A percentile compares a stretch with the other conserved stretches of the same genome.
phyloP scores from a whole-genome alignment of 441 rosid genomes.

The Pelargonium fulgidum region DNA sequence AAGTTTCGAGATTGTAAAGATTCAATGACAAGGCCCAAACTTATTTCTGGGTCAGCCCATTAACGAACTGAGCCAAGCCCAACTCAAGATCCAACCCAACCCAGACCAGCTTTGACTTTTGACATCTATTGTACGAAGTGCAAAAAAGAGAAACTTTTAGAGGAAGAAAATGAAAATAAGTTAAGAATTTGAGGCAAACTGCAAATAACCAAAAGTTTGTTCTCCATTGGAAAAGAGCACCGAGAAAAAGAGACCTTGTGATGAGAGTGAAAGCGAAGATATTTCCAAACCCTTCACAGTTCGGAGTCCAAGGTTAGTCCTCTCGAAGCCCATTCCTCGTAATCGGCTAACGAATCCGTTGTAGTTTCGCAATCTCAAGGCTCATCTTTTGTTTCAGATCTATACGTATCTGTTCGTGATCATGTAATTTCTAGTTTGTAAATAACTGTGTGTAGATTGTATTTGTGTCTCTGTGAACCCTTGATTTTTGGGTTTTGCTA shows the following conservation, averaged over 20 bases:
- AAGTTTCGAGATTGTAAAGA: too few species aligned
- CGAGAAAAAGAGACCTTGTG: constrained; percentile 13
- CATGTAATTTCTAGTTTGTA: background rate
- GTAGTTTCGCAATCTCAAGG: constrained; percentile 2
- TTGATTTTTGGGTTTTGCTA: constrained; percentile 8
- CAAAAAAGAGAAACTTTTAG: too few species aligned
- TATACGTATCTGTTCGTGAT: background rate
- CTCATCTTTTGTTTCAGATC: constrained; percentile 18
- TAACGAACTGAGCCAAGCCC: too few species aligned
- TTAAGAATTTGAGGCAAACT: constrained; percentile 6
- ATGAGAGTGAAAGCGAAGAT: constrained; percentile 12
- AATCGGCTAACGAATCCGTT: constrained; percentile 11
- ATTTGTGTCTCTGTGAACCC: constrained; percentile 9
- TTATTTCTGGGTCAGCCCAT: too few species aligned
- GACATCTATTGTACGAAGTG: too few species aligned
- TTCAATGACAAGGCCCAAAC: too few species aligned
- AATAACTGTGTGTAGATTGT: background rate
- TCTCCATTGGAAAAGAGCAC: constrained; percentile 12
- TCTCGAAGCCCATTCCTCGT: constrained; percentile 11
- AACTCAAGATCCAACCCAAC: too few species aligned
- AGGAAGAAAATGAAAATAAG: background rate
- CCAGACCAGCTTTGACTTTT: too few species aligned
- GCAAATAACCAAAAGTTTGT: constrained; percentile 8
- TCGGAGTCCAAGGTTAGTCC: constrained; percentile 34
- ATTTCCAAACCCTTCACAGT: constrained; percentile 13